Base-by-base conservation (phyloP, 2,329 filamentous ascomycete species). In the Clarireedia hainanense region DNA sequence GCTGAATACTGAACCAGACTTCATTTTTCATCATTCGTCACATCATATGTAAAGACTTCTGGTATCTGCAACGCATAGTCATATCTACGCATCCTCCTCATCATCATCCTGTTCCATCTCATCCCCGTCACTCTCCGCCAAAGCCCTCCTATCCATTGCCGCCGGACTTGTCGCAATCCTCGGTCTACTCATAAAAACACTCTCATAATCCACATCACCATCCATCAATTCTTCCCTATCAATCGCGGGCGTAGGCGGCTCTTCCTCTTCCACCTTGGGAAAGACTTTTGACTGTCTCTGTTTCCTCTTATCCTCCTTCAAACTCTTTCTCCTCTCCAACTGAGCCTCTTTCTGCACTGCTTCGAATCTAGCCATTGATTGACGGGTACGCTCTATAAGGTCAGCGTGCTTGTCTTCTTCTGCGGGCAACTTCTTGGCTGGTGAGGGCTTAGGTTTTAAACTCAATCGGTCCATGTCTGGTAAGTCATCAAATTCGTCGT, bases 131-230 rank as follows among this genome's bases (percentile, higher is more conserved):
- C 42, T 14, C 9, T 45, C 42, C 20, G n/a, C 39, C 39, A 47
- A 50, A 23, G 40, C 37, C 46, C 27, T 55, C 27, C 46, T 43
- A 23, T 37, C 47, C 15, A 27, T 26, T 40, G 52, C 46, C 5
- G 62, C 61, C 1, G 91, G 90, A 68, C 90, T 95, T 10, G 81
- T 81, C 61, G 85, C 85, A 62, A 96, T 83, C 70, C 84, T 87
- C 0, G 91, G 91, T 61, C 91, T 74, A 60, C 88, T 91, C 72
- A 85, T 89, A 69, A 96, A 96, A 1, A 96, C 85, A 26, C 85
- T 86, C 57, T 88, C 86, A 69, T 90, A 88, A 58, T 95, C 89
- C 2, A 50, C 52, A 4, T 78, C 78, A 27, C 63, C 70, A 43
- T 72, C 71, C 56, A 95, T 84, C 42, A 95, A 72, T 60, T 66